phyloP scores from a whole-genome alignment of 202 grass and related monocot genomes.

The Panicum hallii region DNA sequence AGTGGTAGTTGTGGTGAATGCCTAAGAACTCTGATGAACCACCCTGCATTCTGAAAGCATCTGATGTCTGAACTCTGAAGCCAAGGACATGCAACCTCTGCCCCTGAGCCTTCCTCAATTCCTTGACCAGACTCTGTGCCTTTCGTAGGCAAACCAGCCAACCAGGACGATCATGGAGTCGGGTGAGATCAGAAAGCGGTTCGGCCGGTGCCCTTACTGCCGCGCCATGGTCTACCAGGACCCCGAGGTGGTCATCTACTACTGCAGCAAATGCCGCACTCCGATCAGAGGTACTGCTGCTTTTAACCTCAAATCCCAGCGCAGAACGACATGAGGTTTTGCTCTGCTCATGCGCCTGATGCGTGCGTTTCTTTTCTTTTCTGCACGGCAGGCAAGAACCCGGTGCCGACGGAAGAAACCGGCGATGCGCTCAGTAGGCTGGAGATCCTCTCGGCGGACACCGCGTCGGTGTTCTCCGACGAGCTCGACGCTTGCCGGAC shows the following conservation, averaged over 20 bases:
- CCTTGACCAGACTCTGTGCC: background rate
- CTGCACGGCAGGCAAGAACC: constrained; percentile 46
- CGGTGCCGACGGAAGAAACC: background rate
- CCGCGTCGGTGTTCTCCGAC: constrained; percentile 45
- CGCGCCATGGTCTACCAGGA: constrained; percentile 50
- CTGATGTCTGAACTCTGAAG: background rate
- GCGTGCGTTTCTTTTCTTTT: background rate
- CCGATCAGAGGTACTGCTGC: constrained; percentile 44
- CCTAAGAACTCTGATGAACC: background rate
- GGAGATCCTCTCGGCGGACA: constrained; percentile 51
- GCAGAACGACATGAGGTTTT: background rate
- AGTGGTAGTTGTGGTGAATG: background rate
- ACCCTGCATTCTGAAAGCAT: background rate
- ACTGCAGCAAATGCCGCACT: constrained; percentile 58
- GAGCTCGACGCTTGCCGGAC: background rate
- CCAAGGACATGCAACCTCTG: background rate
- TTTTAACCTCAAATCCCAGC: background rate
- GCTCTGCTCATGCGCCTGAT: background rate
- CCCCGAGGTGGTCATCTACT: constrained; percentile 28
- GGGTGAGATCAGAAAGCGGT: constrained; percentile 19
- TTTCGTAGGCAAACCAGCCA: background rate
- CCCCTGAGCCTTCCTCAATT: background rate
- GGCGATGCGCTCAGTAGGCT: constrained; percentile 21
- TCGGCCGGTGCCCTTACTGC: constrained; percentile 58
- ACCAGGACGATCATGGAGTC: constrained; percentile 20